These are phyloP conservation scores for Leccinum subrobustum DNA, from an alignment of 1,284 basidiomycete species.

Conservation along the genomic window DNA sequence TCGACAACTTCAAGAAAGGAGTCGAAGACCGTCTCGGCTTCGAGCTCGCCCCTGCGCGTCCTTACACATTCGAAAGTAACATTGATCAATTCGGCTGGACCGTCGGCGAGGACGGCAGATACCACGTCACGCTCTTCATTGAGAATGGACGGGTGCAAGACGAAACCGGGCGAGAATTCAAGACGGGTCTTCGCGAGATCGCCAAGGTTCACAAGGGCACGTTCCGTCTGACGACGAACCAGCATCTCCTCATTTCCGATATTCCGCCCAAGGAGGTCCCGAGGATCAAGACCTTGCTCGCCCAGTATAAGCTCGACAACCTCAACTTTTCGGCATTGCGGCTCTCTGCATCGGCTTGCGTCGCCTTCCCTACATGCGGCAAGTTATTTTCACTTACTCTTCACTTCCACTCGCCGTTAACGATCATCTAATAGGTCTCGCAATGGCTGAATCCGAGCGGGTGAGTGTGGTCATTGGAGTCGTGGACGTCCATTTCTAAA, in stretches of 20 bases:
- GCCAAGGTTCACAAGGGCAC: conserved; percentile 92
- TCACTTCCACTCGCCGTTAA: conserved; percentile 5
- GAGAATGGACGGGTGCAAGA: conserved; percentile 98
- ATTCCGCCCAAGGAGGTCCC: conserved; percentile 73
- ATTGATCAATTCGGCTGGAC: conserved; percentile 95
- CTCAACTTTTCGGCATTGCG: conserved; percentile 79
- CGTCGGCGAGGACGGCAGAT: conserved; percentile 83
- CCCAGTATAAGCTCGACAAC: conserved; percentile 92
- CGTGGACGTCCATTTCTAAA: conserved; percentile 1
- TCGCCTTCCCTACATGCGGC: conserved; percentile 97
- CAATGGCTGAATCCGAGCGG: conserved; percentile 94
- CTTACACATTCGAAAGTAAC: conserved; percentile 87
- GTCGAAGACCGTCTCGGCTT: conserved; percentile 91
- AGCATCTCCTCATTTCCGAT: conserved; percentile 91
- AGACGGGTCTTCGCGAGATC: conserved; percentile 87
- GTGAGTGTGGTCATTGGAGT: conserved; percentile 42
- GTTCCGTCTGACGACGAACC: conserved; percentile 93
- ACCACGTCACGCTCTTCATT: conserved; percentile 94
- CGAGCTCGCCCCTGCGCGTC: conserved; percentile 67
- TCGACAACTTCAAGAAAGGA: conserved; percentile 83
- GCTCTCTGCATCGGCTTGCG: conserved; percentile 90
- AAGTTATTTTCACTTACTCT: conserved; percentile 18
- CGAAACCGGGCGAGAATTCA: conserved; percentile 88
- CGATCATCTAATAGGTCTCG: conserved; percentile 55
- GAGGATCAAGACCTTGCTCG: conserved; percentile 77